phyloP scores from a whole-genome alignment of 345 rosid genomes.

The Salix arbutifolia region DNA sequence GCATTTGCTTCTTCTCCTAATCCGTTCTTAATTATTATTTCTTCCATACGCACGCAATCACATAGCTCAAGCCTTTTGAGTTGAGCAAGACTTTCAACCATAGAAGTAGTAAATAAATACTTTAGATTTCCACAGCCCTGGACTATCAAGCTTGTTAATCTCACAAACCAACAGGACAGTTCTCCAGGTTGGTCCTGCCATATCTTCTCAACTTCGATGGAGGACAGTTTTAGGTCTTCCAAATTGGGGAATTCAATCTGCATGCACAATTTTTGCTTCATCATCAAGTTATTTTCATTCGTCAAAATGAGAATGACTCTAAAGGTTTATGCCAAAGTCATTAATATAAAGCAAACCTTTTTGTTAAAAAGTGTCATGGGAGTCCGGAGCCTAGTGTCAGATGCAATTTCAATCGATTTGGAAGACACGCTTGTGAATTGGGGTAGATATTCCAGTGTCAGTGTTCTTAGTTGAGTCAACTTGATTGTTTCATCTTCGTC shows the following conservation, averaged over 20 bases:
- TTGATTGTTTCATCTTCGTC: not conserved
- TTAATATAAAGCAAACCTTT: not conserved
- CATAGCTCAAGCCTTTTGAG: not conserved
- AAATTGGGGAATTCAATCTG: constrained; percentile 11
- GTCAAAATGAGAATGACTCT: not conserved
- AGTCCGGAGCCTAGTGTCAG: not conserved
- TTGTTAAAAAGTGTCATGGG: not conserved
- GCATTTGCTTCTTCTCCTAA: not conserved
- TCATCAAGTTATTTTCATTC: not conserved
- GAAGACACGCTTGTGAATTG: not conserved
- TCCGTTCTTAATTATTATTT: not conserved
- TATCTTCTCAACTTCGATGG: not conserved
- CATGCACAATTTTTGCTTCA: not conserved
- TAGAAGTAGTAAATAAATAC: constrained; percentile 7
- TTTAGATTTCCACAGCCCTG: constrained; percentile 2
- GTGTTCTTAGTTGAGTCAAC: not conserved
- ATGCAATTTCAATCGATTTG: not conserved
- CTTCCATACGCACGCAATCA: not conserved
- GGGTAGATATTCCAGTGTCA: constrained; percentile 1
- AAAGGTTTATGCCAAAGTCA: no score
- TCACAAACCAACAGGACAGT: not conserved
- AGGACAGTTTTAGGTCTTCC: not conserved
- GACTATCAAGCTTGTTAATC: not conserved
- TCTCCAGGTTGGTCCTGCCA: not conserved
- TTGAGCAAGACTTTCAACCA: not conserved